phyloP scores from a whole-genome alignment of 495 filamentous ascomycete species.

The Thermochaetoides thermophila region DNA sequence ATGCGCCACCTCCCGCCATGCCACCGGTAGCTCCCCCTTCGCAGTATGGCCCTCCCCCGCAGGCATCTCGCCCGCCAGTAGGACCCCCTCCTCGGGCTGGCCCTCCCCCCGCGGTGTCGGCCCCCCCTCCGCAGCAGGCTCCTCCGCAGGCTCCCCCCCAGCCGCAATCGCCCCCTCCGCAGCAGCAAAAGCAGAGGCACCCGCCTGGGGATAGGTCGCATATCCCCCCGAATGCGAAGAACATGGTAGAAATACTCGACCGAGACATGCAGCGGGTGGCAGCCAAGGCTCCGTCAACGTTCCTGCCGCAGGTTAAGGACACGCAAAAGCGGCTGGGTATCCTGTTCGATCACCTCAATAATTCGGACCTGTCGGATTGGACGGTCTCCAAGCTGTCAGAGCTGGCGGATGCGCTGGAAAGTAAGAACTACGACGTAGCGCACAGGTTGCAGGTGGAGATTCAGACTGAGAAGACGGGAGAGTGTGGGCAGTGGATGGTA shows the following conservation, averaged over 20 bases:
- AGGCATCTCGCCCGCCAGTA: conserved; percentile 14
- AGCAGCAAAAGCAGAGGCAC: conserved; percentile 39
- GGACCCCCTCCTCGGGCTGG: conserved; percentile 31
- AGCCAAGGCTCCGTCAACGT: conserved; percentile 60
- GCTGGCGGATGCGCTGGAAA: conserved; percentile 51
- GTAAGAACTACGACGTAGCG: conserved; percentile 63
- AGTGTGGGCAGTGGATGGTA: conserved; percentile 95
- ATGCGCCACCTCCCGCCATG: conserved; percentile 34
- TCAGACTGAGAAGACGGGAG: conserved; percentile 63
- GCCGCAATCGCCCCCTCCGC: conserved; percentile 11
- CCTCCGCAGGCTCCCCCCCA: conserved; percentile 29
- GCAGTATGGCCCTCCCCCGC: conserved; percentile 23
- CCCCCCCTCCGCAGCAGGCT: conserved; percentile 19
- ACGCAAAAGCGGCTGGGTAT: conserved; percentile 83
- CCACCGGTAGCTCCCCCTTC: conserved; percentile 15
- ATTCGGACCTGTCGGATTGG: conserved; percentile 73
- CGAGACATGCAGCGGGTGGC: conserved; percentile 82
- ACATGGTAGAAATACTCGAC: conserved; percentile 66
- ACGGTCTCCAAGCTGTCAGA: conserved; percentile 52
- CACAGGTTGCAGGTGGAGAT: conserved; percentile 64
- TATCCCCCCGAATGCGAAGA: conserved; percentile 59
- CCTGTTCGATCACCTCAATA: conserved; percentile 93
- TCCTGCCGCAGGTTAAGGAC: conserved; percentile 75
- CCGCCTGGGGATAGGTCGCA: conserved; percentile 83
- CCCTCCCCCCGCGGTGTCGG: conserved; percentile 34